Conservation (phyloP, 495 filamentous ascomycete genomes). For the Letharia columbiana region DNA sequence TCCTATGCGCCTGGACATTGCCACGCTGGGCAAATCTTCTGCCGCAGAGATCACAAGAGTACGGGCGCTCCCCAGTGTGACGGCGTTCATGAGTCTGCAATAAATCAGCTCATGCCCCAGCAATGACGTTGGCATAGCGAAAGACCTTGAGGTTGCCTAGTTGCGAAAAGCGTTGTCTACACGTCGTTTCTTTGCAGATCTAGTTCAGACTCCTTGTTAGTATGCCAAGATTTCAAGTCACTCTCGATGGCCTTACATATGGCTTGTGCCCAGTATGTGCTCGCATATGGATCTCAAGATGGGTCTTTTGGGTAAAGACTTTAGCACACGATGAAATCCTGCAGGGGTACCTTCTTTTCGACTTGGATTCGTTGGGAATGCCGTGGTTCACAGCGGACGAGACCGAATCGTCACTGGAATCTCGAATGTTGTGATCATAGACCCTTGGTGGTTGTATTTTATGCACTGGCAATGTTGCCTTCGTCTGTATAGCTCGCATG, state of each 20-base stretch:
- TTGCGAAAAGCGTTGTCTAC: conserved; percentile 77
- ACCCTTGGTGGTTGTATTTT: conserved; percentile 28
- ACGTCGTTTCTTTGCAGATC: conserved; percentile 66
- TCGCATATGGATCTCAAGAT: conserved; percentile 83
- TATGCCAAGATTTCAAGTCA: conserved; percentile 5
- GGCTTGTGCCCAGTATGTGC: conserved; percentile 88
- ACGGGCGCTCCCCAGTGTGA: conserved; percentile 84
- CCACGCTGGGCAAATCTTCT: conserved; percentile 78
- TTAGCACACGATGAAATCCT: conserved; percentile 67
- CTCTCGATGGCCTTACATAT: conserved; percentile 55
- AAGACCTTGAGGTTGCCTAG: conserved; percentile 79
- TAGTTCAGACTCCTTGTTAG: conserved; percentile 29
- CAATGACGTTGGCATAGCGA: conserved; percentile 8
- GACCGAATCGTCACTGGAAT: conserved; percentile 24
- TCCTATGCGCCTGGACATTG: conserved; percentile 80
- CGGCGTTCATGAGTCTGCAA: conserved; percentile 71
- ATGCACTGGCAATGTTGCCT: conserved; percentile 39
- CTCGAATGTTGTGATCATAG: conserved; percentile 16
- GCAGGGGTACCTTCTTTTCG: conserved; percentile 62
- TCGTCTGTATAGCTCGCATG: conserved; percentile 85
- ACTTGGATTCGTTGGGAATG: conserved; percentile 16
- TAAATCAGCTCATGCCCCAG: conserved; percentile 10
- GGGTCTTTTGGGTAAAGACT: conserved; percentile 84
- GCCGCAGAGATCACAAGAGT: conserved; percentile 71
- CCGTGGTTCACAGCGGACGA: conserved; percentile 24